Conservation (phyloP, 192 early-diverging fungal genomes). For the Coemansia sp. region DNA sequence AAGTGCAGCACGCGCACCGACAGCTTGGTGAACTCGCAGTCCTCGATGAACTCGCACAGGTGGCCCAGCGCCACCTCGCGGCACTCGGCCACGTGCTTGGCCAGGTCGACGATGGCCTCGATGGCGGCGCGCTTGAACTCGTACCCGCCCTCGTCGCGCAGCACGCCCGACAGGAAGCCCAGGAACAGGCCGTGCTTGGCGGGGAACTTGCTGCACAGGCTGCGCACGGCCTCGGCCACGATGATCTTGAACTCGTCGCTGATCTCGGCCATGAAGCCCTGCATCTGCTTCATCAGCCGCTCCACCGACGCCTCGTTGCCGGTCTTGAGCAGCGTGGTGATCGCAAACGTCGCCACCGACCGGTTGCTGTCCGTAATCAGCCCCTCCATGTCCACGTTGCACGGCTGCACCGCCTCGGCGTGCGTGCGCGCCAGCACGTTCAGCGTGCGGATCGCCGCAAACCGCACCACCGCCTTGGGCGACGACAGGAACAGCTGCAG, state of each 20-base stretch:
- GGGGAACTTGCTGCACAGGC: constrained; percentile 97
- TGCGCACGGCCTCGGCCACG: constrained; percentile 96
- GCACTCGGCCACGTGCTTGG: constrained; percentile 89
- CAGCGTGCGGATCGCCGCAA: constrained; percentile 97
- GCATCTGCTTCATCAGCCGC: constrained; percentile 98
- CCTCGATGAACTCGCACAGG: constrained; percentile 99
- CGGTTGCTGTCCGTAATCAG: constrained; percentile 96
- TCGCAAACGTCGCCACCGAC: constrained; percentile 97
- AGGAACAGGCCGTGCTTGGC: constrained; percentile 92
- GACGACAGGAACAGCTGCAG: constrained; percentile 92
- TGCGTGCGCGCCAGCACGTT: constrained; percentile 89
- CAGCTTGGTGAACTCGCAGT: constrained; percentile 98
- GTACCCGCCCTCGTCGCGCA: constrained; percentile 97
- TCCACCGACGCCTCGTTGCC: constrained; percentile 98
- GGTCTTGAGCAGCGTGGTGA: constrained; percentile 97
- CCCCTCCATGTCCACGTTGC: constrained; percentile 99
- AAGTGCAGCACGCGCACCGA: constrained; percentile 97
- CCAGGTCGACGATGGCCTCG: constrained; percentile 95
- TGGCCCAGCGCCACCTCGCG: constrained; percentile 93
- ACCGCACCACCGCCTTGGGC: constrained; percentile 88
- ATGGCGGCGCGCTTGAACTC: constrained; percentile 96
- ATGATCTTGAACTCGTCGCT: constrained; percentile 99
- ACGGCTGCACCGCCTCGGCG: constrained; percentile 85
- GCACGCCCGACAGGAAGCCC: constrained; percentile 84
- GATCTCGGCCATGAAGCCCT: constrained; percentile 97